Conservation (phyloP, 805 yeast genomes). For the Wickerhamiella azymoides region DNA sequence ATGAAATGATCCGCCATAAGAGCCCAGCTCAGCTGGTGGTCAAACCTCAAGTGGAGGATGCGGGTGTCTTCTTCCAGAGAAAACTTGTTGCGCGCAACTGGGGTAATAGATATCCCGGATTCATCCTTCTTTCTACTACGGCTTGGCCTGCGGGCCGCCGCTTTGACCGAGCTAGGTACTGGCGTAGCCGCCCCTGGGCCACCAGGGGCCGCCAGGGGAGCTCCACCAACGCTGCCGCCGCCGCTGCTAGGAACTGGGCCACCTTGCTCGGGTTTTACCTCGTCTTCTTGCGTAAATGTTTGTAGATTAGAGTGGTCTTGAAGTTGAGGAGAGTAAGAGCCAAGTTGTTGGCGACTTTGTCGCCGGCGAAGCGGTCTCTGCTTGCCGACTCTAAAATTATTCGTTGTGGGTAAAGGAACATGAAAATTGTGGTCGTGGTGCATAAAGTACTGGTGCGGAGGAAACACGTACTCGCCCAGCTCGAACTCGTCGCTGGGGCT, state of each 20-base stretch:
- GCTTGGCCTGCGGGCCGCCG: neutral
- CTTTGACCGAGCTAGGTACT: neutral
- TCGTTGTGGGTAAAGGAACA: neutral
- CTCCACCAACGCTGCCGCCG: too few relatives aligned
- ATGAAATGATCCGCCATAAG: conserved; percentile 56
- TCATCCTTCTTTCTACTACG: neutral
- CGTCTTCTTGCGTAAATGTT: too few relatives aligned
- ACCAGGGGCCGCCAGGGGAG: neutral
- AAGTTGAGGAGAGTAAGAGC: too few relatives aligned
- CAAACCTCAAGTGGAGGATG: conserved; percentile 40
- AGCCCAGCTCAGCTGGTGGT: conserved; percentile 67
- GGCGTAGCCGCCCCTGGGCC: too few relatives aligned
- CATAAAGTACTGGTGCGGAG: neutral
- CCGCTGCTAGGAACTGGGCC: too few relatives aligned
- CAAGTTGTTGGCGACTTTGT: neutral
- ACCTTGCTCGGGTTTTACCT: too few relatives aligned
- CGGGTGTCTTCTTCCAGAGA: conserved; percentile 21
- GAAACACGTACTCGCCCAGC: neutral
- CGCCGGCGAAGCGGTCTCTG: neutral
- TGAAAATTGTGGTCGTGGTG: neutral
- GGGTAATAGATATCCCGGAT: neutral
- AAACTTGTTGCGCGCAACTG: conserved; percentile 15
- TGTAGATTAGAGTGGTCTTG: too few relatives aligned
- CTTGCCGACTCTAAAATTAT: neutral
- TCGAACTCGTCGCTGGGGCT: neutral